A percentile compares a stretch with the other conserved stretches of the same genome.
Conservation (phyloP, 1,284 basidiomycete species). For the Apiotrichum sp. region DNA sequence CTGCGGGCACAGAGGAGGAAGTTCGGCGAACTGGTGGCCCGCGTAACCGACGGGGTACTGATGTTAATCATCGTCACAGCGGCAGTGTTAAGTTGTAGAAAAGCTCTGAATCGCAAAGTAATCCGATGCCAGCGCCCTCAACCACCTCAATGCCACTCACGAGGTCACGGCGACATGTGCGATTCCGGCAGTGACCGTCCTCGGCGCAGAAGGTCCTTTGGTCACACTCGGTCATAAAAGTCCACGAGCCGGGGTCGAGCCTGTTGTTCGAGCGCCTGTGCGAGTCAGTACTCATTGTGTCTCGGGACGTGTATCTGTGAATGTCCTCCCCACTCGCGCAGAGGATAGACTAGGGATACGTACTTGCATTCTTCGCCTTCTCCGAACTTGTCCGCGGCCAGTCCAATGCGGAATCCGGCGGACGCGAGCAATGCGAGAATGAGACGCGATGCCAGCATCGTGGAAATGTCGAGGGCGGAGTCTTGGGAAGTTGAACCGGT, state of each 20-base stretch:
- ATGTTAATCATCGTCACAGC: background rate
- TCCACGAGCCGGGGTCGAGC: slow-evolving; percentile 65
- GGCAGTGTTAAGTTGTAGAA: too few species aligned
- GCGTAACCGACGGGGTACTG: slow-evolving; percentile 48
- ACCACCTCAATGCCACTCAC: slow-evolving; percentile 37
- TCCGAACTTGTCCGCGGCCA: background rate
- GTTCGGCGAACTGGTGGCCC: slow-evolving; percentile 35
- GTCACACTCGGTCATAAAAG: slow-evolving; percentile 71
- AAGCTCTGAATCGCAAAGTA: too few species aligned
- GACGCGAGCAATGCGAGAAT: background rate
- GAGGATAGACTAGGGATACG: background rate
- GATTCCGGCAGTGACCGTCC: slow-evolving; percentile 56
- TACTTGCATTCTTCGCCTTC: background rate
- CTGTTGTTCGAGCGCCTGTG: slow-evolving; percentile 51
- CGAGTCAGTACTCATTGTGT: too few species aligned
- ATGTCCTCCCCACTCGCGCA: too few species aligned
- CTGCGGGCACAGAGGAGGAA: slow-evolving; percentile 59
- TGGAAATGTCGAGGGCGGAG: background rate
- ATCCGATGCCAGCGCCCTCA: background rate
- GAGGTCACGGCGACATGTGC: slow-evolving; percentile 67
- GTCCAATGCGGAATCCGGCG: background rate
- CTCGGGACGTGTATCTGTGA: too few species aligned
- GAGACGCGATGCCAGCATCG: background rate
- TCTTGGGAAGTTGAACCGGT: too few species aligned
- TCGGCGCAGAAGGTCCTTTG: slow-evolving; percentile 60